Evolutionary conservation across 2,329 filamentous ascomycete species (phyloP).

Genomic region (Tolypocladium sp.): DNA sequence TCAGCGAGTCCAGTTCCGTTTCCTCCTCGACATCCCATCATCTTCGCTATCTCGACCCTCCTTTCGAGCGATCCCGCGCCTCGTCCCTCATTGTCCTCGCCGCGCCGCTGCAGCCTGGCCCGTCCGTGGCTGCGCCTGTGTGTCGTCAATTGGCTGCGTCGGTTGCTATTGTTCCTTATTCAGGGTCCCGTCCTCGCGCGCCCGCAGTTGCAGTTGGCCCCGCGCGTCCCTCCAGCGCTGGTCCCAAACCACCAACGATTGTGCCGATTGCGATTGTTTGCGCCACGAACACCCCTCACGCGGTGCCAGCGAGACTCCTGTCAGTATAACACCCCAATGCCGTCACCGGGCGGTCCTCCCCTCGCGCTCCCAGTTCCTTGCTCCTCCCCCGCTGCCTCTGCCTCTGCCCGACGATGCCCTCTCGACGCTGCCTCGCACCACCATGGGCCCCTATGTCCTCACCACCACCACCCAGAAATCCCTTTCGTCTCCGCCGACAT

Average conservation of each 20-base stretch:
- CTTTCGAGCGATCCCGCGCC: not conserved
- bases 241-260: not conserved
- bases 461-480: not conserved
- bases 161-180: not conserved
- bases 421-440: not conserved
- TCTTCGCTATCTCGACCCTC: not conserved
- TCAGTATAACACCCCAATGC: not conserved
- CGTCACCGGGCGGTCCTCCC: not conserved
- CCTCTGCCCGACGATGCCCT: not conserved
- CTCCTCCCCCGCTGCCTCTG: not conserved
- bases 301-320: not conserved
- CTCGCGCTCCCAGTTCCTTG: no score
- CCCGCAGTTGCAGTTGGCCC: not conserved
- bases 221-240: not conserved
- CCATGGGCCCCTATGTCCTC: not conserved
- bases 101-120: not conserved
- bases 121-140: not conserved
- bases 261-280: not conserved
- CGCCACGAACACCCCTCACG: not conserved
- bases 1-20: not conserved
- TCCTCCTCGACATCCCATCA: not conserved
- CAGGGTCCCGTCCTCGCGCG: not conserved
- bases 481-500: slow-evolving; percentile 1
- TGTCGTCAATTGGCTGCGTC: not conserved
- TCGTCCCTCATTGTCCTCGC: not conserved